These are phyloP conservation scores for Claviceps digitariae DNA, from an alignment of 2,329 filamentous ascomycete genomes.

Conservation along the genomic window DNA sequence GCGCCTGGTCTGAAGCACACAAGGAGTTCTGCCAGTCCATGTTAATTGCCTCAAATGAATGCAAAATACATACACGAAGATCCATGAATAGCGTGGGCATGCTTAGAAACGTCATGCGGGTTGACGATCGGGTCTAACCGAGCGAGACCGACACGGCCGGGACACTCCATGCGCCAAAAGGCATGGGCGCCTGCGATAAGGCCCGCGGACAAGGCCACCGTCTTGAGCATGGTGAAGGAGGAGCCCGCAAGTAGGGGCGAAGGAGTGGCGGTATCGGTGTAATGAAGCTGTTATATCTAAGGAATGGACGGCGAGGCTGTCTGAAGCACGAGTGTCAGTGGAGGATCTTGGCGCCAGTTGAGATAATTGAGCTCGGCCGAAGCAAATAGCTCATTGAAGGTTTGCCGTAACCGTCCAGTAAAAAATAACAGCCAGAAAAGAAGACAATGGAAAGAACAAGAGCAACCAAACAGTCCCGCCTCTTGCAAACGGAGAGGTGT, in stretches of 20 bases:
- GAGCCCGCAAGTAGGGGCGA: background rate
- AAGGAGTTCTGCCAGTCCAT: too few relatives aligned
- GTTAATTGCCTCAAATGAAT: background rate
- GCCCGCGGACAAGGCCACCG: slow-evolving; percentile 19
- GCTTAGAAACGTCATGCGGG: slow-evolving; percentile 42
- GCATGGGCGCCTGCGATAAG: slow-evolving; percentile 36
- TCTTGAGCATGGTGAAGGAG: slow-evolving; percentile 20
- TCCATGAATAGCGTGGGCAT: slow-evolving; percentile 66
- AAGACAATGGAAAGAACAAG: background rate
- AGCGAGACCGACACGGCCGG: slow-evolving; percentile 51
- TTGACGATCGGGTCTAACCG: slow-evolving; percentile 67
- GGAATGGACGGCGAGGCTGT: slow-evolving; percentile 23
- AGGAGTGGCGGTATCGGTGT: background rate
- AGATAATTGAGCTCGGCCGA: too few relatives aligned
- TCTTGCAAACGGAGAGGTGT: background rate
- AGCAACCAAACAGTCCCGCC: background rate
- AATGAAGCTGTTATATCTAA: slow-evolving; percentile 8
- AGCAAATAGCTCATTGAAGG: background rate
- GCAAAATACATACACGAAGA: slow-evolving; percentile 49
- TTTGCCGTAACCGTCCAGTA: background rate
- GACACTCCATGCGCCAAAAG: slow-evolving; percentile 88
- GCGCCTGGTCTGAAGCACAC: too few relatives aligned
- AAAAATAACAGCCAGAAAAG: background rate
- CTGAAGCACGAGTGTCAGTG: slow-evolving; percentile 14
- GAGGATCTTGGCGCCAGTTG: background rate